These are phyloP conservation scores for Plasmodium ovale DNA, from an alignment of 169 alveolate genomes.

Conservation along the genomic window DNA sequence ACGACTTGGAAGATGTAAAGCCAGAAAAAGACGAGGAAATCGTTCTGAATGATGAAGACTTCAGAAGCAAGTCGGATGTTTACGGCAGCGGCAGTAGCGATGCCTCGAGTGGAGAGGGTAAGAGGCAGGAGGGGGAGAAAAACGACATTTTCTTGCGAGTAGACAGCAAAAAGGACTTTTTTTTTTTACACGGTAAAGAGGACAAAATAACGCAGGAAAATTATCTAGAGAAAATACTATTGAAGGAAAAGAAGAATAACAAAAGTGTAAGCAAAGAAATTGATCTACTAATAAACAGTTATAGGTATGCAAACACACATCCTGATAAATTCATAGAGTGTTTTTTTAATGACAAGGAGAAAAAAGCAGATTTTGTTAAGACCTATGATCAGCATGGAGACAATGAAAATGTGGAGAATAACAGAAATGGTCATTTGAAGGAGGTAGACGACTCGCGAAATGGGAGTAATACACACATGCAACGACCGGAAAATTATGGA, in stretches of 20 bases:
- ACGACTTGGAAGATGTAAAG: constrained; percentile 23
- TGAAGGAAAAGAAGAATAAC: constrained; percentile 31
- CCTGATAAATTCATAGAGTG: constrained; percentile 34
- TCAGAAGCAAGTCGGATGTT: not conserved
- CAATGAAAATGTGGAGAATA: not conserved
- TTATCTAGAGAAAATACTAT: constrained; percentile 41
- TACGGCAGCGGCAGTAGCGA: not conserved
- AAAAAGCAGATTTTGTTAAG: not conserved
- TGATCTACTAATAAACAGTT: constrained; percentile 30
- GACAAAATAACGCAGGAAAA: constrained; percentile 15
- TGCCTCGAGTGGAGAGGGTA: not conserved
- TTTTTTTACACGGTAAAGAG: constrained; percentile 31
- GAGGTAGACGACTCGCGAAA: too few relatives aligned
- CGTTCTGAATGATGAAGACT: constrained; percentile 15
- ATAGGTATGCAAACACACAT: constrained; percentile 21
- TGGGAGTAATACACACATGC: too few relatives aligned
- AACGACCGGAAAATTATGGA: not conserved
- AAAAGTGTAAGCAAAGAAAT: constrained; percentile 41
- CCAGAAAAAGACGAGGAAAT: constrained; percentile 13
- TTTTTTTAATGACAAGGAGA: constrained; percentile 9
- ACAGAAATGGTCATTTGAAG: too few relatives aligned
- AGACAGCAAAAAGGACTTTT: constrained; percentile 20
- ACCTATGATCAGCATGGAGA: not conserved
- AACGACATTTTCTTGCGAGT: not conserved
- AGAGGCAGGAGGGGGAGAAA: not conserved